Conservation (phyloP, 805 yeast genomes). For the Wickerhamiella sorbophila region DNA sequence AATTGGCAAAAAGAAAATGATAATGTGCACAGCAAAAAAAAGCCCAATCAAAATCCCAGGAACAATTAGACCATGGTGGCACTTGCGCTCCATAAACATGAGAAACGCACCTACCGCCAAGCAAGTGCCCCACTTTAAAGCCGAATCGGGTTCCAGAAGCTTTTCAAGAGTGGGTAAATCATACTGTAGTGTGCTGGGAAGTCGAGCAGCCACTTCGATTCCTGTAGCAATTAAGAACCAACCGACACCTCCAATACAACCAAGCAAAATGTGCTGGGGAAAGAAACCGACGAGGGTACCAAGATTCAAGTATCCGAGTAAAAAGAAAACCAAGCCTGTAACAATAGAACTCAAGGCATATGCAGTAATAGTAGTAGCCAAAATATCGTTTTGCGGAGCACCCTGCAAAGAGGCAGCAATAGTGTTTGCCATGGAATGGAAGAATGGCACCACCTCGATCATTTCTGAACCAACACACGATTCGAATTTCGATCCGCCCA, state of each 20-base stretch:
- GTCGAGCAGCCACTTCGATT: conserved; percentile 72
- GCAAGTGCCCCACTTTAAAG: conserved; percentile 63
- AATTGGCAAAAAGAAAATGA: conserved; percentile 58
- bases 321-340: conserved; percentile 70
- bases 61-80: conserved; percentile 57
- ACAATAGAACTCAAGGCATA: conserved; percentile 71
- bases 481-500: conserved; percentile 82
- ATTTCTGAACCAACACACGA: conserved; percentile 94
- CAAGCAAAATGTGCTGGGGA: conserved; percentile 90
- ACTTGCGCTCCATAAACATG: conserved; percentile 43
- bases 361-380: conserved; percentile 77
- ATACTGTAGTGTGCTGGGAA: conserved; percentile 61
- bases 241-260: conserved; percentile 98
- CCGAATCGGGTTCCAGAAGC: conserved; percentile 33
- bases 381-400: conserved; percentile 32
- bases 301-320: conserved; percentile 61
- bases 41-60: conserved; percentile 69
- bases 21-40: conserved; percentile 51
- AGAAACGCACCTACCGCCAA: conserved; percentile 46
- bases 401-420: conserved; percentile 45
- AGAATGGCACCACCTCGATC: conserved; percentile 98
- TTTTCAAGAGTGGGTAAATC: conserved; percentile 33
- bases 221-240: conserved; percentile 84
- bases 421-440: conserved; percentile 81
- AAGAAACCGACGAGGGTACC: conserved; percentile 89